Evolutionary conservation across 2,329 filamentous ascomycete species (phyloP).

Genomic region (Sclerotinia glacialis): DNA sequence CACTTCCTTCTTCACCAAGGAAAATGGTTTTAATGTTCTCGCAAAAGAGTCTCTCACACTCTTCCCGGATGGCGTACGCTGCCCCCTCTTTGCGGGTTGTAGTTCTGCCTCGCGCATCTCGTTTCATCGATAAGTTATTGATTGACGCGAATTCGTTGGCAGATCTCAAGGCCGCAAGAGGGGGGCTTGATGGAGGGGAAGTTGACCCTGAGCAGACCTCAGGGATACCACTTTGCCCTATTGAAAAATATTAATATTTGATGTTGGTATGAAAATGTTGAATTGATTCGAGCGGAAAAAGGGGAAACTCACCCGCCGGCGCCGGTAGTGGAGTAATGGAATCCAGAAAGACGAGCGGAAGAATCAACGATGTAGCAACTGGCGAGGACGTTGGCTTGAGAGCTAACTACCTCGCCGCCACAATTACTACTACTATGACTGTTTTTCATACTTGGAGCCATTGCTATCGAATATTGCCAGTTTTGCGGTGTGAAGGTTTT

Average conservation of each 20-base stretch:
- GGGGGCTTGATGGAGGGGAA: constrained; percentile 87
- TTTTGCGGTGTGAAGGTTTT: constrained; percentile 33
- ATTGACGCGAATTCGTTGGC: constrained; percentile 65
- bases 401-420: constrained; percentile 56
- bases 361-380: constrained; percentile 85
- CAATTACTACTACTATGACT: constrained; percentile 67
- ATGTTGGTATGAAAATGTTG: not conserved
- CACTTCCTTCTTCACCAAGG: constrained; percentile 90
- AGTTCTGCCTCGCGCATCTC: constrained; percentile 38
- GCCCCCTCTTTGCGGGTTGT: constrained; percentile 75
- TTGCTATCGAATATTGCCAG: constrained; percentile 37
- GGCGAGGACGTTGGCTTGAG: constrained; percentile 75
- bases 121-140: constrained; percentile 44
- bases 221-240: constrained; percentile 93
- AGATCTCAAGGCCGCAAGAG: constrained; percentile 71
- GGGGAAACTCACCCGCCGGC: constrained; percentile 61
- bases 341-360: constrained; percentile 70
- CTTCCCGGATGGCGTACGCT: constrained; percentile 94
- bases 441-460: constrained; percentile 39
- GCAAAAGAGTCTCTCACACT: constrained; percentile 99
- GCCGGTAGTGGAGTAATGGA: constrained; percentile 95
- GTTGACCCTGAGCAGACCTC: constrained; percentile 65
- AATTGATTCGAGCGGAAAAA: not conserved
- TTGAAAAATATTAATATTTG: constrained; percentile 31
- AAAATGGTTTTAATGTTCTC: constrained; percentile 91